Evolutionary conservation across 1,284 basidiomycete species (phyloP).

Genomic region (Cutaneotrichosporon arboriforme): DNA sequence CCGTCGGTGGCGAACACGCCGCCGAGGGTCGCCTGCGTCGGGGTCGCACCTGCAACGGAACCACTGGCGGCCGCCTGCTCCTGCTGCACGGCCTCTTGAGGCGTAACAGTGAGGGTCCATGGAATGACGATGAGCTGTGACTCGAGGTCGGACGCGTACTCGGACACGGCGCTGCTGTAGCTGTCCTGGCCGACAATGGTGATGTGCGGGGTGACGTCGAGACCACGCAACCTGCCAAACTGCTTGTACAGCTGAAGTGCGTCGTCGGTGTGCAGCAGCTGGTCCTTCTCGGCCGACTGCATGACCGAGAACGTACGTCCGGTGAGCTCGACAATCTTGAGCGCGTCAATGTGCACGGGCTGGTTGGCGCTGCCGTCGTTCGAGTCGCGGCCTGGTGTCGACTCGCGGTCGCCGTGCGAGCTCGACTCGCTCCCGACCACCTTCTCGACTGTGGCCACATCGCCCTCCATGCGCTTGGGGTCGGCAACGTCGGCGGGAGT

Average conservation of each 20-base stretch:
- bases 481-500: conserved; percentile 48
- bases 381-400: neutral
- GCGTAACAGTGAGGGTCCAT: conserved; percentile 55
- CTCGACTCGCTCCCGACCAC: neutral
- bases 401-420: neutral
- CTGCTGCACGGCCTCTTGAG: neutral
- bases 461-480: conserved; percentile 34
- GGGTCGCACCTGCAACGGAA: conserved; percentile 52
- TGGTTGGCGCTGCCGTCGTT: neutral
- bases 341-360: conserved; percentile 56
- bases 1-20: conserved; percentile 43
- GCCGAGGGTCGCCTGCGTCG: conserved; percentile 26
- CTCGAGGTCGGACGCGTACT: conserved; percentile 57
- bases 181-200: conserved; percentile 66
- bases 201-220: conserved; percentile 59
- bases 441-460: conserved; percentile 3
- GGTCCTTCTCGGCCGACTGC: conserved; percentile 65
- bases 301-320: conserved; percentile 80
- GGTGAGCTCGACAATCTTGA: conserved; percentile 83
- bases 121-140: conserved; percentile 76
- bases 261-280: conserved; percentile 68
- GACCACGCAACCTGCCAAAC: conserved; percentile 67
- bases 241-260: conserved; percentile 68
- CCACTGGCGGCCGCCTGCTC: conserved; percentile 6
- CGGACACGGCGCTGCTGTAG: conserved; percentile 62